These are phyloP conservation scores for Agarophyton chilense DNA, from an alignment of 23 red algal species.

Conservation along the genomic window DNA sequence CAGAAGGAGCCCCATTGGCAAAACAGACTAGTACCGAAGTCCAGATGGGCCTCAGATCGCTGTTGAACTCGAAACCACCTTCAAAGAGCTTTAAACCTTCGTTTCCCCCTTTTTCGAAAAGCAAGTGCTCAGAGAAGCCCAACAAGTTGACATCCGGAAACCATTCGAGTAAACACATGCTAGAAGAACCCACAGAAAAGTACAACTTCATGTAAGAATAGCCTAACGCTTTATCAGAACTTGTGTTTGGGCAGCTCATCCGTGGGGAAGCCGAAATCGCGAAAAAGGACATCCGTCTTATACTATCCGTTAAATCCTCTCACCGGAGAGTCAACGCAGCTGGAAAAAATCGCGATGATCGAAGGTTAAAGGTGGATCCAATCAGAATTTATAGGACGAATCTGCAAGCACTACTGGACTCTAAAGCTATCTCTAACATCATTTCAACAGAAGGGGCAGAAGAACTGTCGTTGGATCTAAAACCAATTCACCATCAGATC, in stretches of 20 bases:
- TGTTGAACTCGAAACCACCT: too few relatives aligned
- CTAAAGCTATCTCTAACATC: neutral
- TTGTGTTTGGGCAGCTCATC: neutral
- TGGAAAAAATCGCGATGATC: neutral
- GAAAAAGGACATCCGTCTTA: neutral
- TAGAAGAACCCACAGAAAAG: neutral
- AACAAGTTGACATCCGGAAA: too few relatives aligned
- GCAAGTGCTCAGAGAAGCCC: too few relatives aligned
- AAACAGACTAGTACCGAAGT: too few relatives aligned
- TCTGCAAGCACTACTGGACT: neutral
- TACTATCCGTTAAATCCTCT: neutral
- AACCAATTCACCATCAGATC: neutral
- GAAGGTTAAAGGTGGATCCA: neutral
- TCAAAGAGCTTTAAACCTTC: too few relatives aligned
- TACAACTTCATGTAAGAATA: neutral
- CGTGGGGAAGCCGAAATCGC: neutral
- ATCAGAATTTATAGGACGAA: neutral
- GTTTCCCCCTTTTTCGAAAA: too few relatives aligned
- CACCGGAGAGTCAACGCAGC: neutral
- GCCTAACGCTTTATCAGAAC: neutral
- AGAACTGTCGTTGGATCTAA: neutral
- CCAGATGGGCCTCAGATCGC: too few relatives aligned
- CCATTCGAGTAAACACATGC: too few relatives aligned
- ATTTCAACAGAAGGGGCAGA: neutral
- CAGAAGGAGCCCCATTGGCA: too few relatives aligned